Base-by-base conservation (phyloP, 257 asterid genomes). In the Coffea canephora region DNA sequence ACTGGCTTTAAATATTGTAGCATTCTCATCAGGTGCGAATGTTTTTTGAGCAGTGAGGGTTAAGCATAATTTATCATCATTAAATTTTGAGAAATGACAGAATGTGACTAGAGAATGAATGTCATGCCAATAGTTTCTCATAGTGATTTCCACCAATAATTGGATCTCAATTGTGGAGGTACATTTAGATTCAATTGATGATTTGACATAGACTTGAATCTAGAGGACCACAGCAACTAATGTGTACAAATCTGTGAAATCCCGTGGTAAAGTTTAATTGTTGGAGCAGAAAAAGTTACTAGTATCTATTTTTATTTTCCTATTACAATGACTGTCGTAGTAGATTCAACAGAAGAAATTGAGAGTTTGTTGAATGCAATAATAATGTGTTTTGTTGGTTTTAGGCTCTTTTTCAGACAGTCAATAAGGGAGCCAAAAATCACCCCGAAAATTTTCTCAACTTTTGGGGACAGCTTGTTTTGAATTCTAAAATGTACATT, bases 31-130 rank as follows among this genome's bases (percentile, higher is more conserved):
- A 74, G 52, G 61, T 21, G 50, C 31, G 77, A 80, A 80, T 85
- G 82, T 76, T 79, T 62, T 69, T 49, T n/a, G 49, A 74, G 15
- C 36, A 39, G 36, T 65, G 77, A 14, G 41, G 71, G 41, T 54
- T 75, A 67, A 48, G 54, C 76, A 23, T 41, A 67, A 69, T 65
- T 69, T 50, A 81, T 81, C 84, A 77, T 23, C 71, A 87, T 77
- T 84, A 59, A 89, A 84, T 73, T 85, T 45, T 23, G 62, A 82
- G 80, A 69, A 78, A 71, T 70, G 84, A 83, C 70, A 57, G 91
- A 89, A 77, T 82, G 86, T 61, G 94, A 89, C 70, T 72, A 81
- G 81, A 49, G 90, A 86, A 84, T 81, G 90, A 86, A 89, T 88
- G 89, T 88, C 82, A 73, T 49, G 76, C 83, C 90, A 80, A 81